A percentile compares a stretch with the other conserved stretches of the same genome.
These are phyloP conservation scores for Chytriomyces sp. DNA, from an alignment of 192 early-diverging fungal genomes.

Conservation along the genomic window DNA sequence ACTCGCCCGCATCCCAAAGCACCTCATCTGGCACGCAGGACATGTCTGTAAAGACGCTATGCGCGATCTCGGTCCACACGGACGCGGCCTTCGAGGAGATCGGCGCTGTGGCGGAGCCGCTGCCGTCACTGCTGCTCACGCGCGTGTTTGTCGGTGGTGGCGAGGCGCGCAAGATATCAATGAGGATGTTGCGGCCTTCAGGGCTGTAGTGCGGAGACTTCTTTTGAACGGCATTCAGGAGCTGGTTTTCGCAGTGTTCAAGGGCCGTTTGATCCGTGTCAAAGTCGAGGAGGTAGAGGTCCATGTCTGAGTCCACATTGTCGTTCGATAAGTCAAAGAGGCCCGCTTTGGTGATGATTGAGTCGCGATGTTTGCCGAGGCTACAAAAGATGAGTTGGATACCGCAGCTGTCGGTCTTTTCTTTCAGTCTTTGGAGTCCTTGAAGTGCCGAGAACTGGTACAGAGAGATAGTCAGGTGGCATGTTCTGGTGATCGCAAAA, in stretches of 20 bases:
- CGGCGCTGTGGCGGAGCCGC: conserved; percentile 7
- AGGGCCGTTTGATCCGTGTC: conserved; percentile 83
- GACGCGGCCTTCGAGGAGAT: background rate
- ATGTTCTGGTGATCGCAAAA: background rate
- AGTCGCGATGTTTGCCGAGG: conserved; percentile 40
- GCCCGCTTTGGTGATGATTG: conserved; percentile 38
- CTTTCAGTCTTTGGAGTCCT: conserved; percentile 82
- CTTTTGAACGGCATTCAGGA: conserved; percentile 49
- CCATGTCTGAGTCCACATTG: background rate
- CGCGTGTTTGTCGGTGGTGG: conserved; percentile 45
- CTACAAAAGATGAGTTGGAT: conserved; percentile 86
- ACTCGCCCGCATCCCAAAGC: conserved; percentile 59
- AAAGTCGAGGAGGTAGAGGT: conserved; percentile 68
- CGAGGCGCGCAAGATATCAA: too few relatives aligned
- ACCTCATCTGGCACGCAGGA: conserved; percentile 30
- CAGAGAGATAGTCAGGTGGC: background rate
- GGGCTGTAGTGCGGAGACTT: too few relatives aligned
- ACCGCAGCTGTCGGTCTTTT: conserved; percentile 65
- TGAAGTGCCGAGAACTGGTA: conserved; percentile 81
- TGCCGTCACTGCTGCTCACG: conserved; percentile 27
- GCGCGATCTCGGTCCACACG: background rate
- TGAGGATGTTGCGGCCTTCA: too few relatives aligned
- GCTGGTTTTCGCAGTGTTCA: conserved; percentile 92
- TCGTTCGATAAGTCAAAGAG: conserved; percentile 37
- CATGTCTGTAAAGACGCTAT: background rate